Conservation (phyloP, 1,284 basidiomycete genomes). For the Ganoderma meredithae region DNA sequence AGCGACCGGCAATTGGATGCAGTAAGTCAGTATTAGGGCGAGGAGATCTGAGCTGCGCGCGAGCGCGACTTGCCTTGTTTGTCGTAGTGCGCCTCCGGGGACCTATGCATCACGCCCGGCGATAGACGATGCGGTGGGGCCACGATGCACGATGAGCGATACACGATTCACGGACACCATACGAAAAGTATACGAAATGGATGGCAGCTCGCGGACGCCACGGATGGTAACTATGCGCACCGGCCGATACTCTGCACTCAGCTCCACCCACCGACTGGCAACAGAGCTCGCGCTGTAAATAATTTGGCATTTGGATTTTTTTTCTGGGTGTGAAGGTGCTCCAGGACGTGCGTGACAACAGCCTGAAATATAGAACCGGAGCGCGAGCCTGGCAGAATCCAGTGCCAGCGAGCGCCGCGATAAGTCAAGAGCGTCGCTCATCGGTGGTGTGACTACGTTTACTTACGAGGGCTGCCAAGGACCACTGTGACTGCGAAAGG, state of each 20-base stretch:
- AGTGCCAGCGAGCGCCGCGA: background rate
- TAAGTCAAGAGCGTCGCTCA: background rate
- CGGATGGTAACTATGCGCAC: constrained; percentile 3
- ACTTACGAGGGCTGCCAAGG: background rate
- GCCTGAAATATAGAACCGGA: background rate
- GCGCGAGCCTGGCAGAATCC: background rate
- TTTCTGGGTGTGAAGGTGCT: background rate
- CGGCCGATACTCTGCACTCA: background rate
- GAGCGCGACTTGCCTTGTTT: constrained; percentile 7
- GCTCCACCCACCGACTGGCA: background rate
- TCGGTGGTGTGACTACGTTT: background rate
- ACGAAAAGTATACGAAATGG: background rate
- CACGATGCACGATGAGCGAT: background rate
- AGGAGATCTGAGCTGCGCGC: background rate
- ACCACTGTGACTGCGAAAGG: background rate
- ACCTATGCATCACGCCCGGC: constrained; percentile 5
- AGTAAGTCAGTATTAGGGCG: background rate
- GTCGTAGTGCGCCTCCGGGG: constrained; percentile 12
- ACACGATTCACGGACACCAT: constrained; percentile 3
- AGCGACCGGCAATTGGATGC: background rate
- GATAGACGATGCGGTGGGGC: constrained; percentile 2
- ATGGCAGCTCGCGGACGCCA: constrained; percentile 3
- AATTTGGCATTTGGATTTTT: background rate
- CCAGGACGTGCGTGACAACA: background rate
- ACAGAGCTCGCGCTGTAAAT: background rate